Evolutionary conservation across 2,329 filamentous ascomycete genomes (phyloP).

Genomic region (Beauveria varroae): DNA sequence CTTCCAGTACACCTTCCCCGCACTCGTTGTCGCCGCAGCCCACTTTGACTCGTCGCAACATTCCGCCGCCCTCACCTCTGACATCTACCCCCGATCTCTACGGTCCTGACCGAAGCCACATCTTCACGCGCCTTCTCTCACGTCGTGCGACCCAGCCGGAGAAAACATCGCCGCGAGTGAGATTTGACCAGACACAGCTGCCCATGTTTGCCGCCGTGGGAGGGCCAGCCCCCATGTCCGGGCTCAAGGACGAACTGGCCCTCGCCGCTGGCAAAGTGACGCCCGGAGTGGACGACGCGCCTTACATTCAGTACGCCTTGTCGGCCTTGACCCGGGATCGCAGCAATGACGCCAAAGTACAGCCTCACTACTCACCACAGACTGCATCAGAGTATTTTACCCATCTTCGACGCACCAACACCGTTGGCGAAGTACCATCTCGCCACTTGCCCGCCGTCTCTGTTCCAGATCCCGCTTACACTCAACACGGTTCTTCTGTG

Average conservation of each 20-base stretch:
- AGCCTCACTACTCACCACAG: slow-evolving; percentile 41
- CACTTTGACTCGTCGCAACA: slow-evolving; percentile 18
- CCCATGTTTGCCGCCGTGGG: slow-evolving; percentile 30
- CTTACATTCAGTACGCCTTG: slow-evolving; percentile 84
- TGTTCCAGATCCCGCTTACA: slow-evolving; percentile 21
- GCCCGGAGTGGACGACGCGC: slow-evolving; percentile 74
- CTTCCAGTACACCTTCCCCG: slow-evolving; percentile 14
- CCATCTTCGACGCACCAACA: slow-evolving; percentile 1
- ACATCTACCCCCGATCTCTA: slow-evolving; percentile 3
- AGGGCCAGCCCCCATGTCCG: slow-evolving; percentile 13
- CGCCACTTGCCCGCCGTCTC: slow-evolving; percentile 15
- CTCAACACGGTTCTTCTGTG: slow-evolving; percentile 14
- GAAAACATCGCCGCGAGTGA: slow-evolving; percentile 18
- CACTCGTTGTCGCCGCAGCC: slow-evolving; percentile 28
- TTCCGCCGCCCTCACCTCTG: slow-evolving; percentile 14
- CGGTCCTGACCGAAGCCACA: slow-evolving; percentile 9
- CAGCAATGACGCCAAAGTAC: slow-evolving; percentile 48
- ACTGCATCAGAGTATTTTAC: slow-evolving; percentile 24
- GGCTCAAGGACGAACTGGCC: slow-evolving; percentile 45
- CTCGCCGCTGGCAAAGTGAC: slow-evolving; percentile 50
- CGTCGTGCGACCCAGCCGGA: background rate
- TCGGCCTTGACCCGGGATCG: slow-evolving; percentile 75
- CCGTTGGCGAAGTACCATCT: background rate
- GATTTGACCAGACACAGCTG: slow-evolving; percentile 32
- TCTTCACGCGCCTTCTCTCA: slow-evolving; percentile 9